A percentile compares a stretch with the other conserved stretches of the same genome.
Evolutionary conservation across 2,329 filamentous ascomycete species (phyloP).

Genomic region (Fusarium citri): DNA sequence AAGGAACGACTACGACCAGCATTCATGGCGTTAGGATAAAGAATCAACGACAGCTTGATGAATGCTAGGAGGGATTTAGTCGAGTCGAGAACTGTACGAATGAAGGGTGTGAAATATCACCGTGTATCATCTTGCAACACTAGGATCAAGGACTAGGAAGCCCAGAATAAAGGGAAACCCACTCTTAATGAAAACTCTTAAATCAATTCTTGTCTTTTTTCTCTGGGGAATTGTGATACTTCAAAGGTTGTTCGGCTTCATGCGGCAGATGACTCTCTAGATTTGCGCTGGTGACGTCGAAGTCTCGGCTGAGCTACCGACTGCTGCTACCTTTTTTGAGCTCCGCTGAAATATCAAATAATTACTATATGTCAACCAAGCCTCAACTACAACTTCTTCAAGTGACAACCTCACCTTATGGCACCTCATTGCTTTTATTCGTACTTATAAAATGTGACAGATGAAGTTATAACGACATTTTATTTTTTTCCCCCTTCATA

Average conservation of each 20-base stretch:
- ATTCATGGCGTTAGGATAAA: constrained; percentile 45
- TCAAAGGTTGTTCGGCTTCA: constrained; percentile 6
- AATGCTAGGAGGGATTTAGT: constrained; percentile 36
- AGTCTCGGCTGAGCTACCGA: constrained; percentile 25
- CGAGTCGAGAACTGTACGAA: constrained; percentile 34
- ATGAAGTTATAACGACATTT: constrained; percentile 11
- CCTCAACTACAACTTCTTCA: neutral
- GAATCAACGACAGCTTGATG: constrained; percentile 28
- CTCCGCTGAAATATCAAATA: constrained; percentile 37
- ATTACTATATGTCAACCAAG: constrained; percentile 23
- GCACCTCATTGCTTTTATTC: neutral
- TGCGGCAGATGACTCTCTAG: constrained; percentile 17
- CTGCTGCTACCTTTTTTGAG: constrained; percentile 10
- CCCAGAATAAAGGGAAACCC: constrained; percentile 30
- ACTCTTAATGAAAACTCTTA: constrained; percentile 40
- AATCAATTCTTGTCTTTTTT: neutral
- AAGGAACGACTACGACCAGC: constrained; percentile 32
- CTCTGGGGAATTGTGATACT: neutral
- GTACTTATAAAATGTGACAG: constrained; percentile 43
- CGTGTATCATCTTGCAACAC: constrained; percentile 43
- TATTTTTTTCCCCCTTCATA: constrained; percentile 48
- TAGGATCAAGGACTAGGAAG: constrained; percentile 26
- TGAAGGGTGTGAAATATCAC: constrained; percentile 19
- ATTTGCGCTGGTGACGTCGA: constrained; percentile 36
- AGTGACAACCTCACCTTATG: constrained; percentile 1